Conservation (phyloP, 352 stramenopile species). For the Discostella stelligera region DNA sequence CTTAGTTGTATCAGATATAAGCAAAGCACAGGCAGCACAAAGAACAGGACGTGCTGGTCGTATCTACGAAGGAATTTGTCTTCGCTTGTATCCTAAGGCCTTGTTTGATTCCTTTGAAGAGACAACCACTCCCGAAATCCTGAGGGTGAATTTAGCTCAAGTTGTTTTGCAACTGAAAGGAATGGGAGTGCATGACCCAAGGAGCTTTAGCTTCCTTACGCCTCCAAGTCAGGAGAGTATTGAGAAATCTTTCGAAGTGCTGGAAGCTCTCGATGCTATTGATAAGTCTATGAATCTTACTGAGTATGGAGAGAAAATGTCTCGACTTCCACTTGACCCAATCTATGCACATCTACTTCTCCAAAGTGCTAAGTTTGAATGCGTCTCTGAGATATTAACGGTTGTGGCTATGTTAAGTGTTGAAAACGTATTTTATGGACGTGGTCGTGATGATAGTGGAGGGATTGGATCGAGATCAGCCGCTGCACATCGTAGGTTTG, state of each 20-base stretch:
- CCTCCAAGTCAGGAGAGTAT: constrained; percentile 55
- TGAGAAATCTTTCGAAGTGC: constrained; percentile 60
- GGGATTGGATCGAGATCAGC: constrained; percentile 48
- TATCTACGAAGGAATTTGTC: constrained; percentile 91
- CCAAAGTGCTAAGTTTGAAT: constrained; percentile 67
- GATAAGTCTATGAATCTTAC: constrained; percentile 71
- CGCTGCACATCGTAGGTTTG: constrained; percentile 66
- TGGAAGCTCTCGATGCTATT: constrained; percentile 66
- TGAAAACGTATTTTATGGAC: constrained; percentile 75
- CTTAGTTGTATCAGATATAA: constrained; percentile 66
- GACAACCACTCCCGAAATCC: constrained; percentile 66
- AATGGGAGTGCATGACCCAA: constrained; percentile 74
- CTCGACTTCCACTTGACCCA: constrained; percentile 68
- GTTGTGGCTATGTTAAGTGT: constrained; percentile 74
- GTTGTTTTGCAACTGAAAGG: constrained; percentile 76
- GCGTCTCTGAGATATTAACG: constrained; percentile 70
- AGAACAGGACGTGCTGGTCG: constrained; percentile 91
- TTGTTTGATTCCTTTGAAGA: constrained; percentile 59
- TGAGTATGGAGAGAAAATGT: constrained; percentile 71
- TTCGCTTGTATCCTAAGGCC: constrained; percentile 85
- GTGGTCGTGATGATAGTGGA: constrained; percentile 32
- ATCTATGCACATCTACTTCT: constrained; percentile 76
- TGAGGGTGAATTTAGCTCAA: constrained; percentile 72
- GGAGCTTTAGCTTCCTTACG: constrained; percentile 78
- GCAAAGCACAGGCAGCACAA: constrained; percentile 82